phyloP scores from a whole-genome alignment of 2,329 filamentous ascomycete species.

The Botryosphaeria dothidea region DNA sequence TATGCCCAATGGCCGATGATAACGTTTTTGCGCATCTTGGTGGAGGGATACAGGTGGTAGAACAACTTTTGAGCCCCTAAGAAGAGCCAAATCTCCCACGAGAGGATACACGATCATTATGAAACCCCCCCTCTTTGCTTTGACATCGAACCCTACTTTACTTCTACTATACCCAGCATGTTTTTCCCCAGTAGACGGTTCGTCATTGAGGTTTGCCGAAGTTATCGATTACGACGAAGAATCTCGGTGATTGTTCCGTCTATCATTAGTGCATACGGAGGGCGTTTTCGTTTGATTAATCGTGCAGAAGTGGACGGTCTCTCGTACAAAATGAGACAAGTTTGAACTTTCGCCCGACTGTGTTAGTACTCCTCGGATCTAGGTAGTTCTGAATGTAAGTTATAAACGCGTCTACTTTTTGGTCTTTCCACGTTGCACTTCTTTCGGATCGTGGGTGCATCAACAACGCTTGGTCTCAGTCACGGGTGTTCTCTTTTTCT shows the following conservation, averaged over 20 bases:
- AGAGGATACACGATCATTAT: constrained; percentile 13
- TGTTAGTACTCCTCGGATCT: neutral
- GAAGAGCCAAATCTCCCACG: constrained; percentile 10
- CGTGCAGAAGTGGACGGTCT: neutral
- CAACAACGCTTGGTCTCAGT: no score
- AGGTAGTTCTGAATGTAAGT: constrained; percentile 2
- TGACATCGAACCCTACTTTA: neutral
- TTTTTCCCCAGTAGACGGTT: neutral
- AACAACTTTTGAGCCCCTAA: constrained; percentile 4
- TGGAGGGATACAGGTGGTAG: neutral
- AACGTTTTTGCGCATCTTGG: neutral
- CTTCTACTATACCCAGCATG: constrained; percentile 20
- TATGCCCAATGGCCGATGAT: constrained; percentile 18
- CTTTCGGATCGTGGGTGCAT: no score
- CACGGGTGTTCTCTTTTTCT: neutral
- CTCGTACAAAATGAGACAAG: neutral
- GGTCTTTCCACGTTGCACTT: neutral
- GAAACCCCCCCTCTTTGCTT: constrained; percentile 7
- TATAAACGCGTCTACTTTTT: neutral
- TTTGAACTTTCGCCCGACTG: neutral
- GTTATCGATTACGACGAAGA: neutral
- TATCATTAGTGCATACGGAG: neutral
- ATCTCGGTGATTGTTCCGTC: neutral
- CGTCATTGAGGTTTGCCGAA: neutral
- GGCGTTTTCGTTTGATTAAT: neutral